phyloP scores from a whole-genome alignment of 2,329 filamentous ascomycete genomes.

The Biscogniauxia sp. region DNA sequence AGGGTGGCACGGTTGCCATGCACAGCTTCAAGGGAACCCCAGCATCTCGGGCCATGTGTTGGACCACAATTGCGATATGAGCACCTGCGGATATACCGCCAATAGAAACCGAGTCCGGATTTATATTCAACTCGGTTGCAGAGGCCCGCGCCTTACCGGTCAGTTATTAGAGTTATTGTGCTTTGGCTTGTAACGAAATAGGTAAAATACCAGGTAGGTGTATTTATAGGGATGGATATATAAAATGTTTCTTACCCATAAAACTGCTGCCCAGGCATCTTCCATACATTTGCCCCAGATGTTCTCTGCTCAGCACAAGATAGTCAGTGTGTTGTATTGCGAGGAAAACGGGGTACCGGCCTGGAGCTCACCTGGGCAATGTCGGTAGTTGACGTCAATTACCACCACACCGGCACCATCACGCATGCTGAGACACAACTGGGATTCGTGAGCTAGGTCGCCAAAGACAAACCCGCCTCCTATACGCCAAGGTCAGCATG shows the following conservation, averaged over 20 bases:
- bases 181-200: not conserved
- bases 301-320: slow-evolving; percentile 23
- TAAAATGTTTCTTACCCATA: slow-evolving; percentile 31
- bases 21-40: slow-evolving; percentile 35
- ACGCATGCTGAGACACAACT: slow-evolving; percentile 36
- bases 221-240: not conserved
- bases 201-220: too few relatives aligned
- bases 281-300: slow-evolving; percentile 37
- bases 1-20: slow-evolving; percentile 33
- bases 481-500: slow-evolving; percentile 6
- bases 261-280: slow-evolving; percentile 36
- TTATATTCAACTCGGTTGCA: slow-evolving; percentile 29
- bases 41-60: slow-evolving; percentile 37
- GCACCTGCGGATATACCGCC: slow-evolving; percentile 40
- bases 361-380: slow-evolving; percentile 35
- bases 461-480: slow-evolving; percentile 40
- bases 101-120: slow-evolving; percentile 34
- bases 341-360: not conserved
- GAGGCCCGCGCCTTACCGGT: slow-evolving; percentile 26
- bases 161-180: not conserved
- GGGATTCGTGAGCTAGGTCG: slow-evolving; percentile 32
- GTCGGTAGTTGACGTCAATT: slow-evolving; percentile 40
- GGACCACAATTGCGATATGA: slow-evolving; percentile 35
- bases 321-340: not conserved
- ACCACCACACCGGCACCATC: slow-evolving; percentile 37